phyloP scores from a whole-genome alignment of 768 basidiomycete species.

The Mrakia hoshinonis region DNA sequence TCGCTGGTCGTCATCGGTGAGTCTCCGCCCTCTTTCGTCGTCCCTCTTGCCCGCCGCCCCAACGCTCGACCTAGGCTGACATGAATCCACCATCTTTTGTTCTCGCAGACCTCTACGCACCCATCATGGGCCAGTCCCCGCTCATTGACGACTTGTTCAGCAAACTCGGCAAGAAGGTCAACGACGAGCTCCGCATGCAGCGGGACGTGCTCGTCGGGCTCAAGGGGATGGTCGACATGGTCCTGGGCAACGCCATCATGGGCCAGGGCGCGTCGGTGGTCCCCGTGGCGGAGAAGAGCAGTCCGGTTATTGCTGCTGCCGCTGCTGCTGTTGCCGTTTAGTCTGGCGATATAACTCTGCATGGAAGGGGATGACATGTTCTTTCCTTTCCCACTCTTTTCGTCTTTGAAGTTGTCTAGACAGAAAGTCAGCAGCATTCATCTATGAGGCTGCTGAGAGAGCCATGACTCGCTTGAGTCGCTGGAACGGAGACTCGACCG shows the following conservation, averaged over 20 bases:
- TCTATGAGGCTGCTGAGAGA: too few relatives aligned
- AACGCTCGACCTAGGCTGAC: too few relatives aligned
- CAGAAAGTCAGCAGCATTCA: too few relatives aligned
- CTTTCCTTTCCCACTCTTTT: too few relatives aligned
- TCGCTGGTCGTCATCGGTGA: slow-evolving; percentile 72
- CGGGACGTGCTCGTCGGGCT: slow-evolving; percentile 51
- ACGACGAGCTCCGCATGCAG: slow-evolving; percentile 78
- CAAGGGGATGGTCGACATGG: slow-evolving; percentile 29
- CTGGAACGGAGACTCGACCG: neutral
- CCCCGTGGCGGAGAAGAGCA: neutral
- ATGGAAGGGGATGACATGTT: too few relatives aligned
- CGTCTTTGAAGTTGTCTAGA: too few relatives aligned
- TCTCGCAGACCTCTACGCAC: slow-evolving; percentile 71
- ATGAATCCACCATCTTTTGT: too few relatives aligned
- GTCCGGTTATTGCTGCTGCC: neutral
- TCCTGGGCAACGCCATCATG: slow-evolving; percentile 22
- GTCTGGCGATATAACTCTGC: neutral
- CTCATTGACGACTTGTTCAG: slow-evolving; percentile 78
- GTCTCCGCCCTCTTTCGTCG: slow-evolving; percentile 34
- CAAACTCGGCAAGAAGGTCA: slow-evolving; percentile 72
- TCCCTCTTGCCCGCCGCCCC: too few relatives aligned
- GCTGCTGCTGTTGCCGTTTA: neutral
- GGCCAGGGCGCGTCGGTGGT: neutral
- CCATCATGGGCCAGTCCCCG: slow-evolving; percentile 88
- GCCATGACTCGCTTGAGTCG: neutral